Conservation (phyloP, 2,329 filamentous ascomycete genomes). For the Fusarium lyarnte region DNA sequence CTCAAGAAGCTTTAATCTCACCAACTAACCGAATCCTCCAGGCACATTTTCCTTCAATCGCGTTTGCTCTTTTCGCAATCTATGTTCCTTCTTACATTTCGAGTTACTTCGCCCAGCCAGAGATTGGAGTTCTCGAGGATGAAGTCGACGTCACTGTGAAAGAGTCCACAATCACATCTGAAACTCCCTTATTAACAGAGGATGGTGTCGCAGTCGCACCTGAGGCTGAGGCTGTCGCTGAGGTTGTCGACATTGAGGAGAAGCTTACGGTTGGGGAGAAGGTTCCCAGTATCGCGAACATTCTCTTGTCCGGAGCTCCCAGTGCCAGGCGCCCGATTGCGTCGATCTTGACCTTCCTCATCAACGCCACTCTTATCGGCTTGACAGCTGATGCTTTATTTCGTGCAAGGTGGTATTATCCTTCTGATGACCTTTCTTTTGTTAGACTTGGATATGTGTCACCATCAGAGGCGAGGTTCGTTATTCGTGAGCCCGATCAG, state of each 20-base stretch:
- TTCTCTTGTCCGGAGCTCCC: slow-evolving; percentile 80
- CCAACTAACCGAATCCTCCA: slow-evolving; percentile 30
- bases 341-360: slow-evolving; percentile 73
- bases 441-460: slow-evolving; percentile 89
- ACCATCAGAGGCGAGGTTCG: slow-evolving; percentile 77
- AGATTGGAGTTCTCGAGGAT: slow-evolving; percentile 68
- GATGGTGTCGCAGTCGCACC: slow-evolving; percentile 45
- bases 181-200: slow-evolving; percentile 44
- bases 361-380: slow-evolving; percentile 76
- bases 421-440: slow-evolving; percentile 81
- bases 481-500: slow-evolving; percentile 85
- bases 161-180: slow-evolving; percentile 52
- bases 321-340: slow-evolving; percentile 73
- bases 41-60: slow-evolving; percentile 59
- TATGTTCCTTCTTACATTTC: slow-evolving; percentile 72
- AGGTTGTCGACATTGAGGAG: slow-evolving; percentile 71
- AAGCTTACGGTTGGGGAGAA: slow-evolving; percentile 68
- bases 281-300: slow-evolving; percentile 65
- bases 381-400: slow-evolving; percentile 83
- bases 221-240: slow-evolving; percentile 51
- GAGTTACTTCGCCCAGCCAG: slow-evolving; percentile 65
- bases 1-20: slow-evolving; percentile 11
- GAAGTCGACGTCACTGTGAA: slow-evolving; percentile 66
- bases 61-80: slow-evolving; percentile 71
- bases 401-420: slow-evolving; percentile 74